A percentile compares a stretch with the other conserved stretches of the same genome.
Evolutionary conservation across 371 early-diverging fungal species (phyloP).

Genomic region (Syncephalastrum sp.): DNA sequence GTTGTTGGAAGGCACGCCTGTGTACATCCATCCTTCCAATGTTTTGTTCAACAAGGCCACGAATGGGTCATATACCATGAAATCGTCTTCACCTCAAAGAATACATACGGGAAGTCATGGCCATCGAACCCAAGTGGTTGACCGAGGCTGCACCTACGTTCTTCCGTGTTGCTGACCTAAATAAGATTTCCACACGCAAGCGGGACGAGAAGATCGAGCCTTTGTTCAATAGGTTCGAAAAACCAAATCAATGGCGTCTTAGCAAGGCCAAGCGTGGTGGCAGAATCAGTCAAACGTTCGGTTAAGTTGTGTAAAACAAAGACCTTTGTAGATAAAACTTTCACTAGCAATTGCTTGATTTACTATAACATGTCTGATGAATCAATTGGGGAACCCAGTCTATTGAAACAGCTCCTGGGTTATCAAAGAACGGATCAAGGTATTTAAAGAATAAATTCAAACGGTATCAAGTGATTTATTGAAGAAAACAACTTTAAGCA

Average conservation of each 20-base stretch:
- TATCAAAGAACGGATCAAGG: no score
- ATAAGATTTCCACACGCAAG: conserved; percentile 91
- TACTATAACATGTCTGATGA: no score
- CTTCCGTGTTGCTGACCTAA: conserved; percentile 90
- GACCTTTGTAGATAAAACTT: no score
- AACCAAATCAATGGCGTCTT: conserved; percentile 88
- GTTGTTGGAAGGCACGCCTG: conserved; percentile 94
- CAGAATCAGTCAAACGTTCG: conserved; percentile 80
- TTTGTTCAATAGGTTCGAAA: conserved; percentile 89
- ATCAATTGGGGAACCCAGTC: no score
- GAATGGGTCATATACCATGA: conserved; percentile 99
- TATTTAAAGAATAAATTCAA: no score
- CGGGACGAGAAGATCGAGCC: conserved; percentile 91
- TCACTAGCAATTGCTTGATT: no score
- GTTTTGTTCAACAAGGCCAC: conserved; percentile 93
- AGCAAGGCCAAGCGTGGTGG: conserved; percentile 73
- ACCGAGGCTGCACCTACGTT: conserved; percentile 96
- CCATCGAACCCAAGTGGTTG: conserved; percentile 97
- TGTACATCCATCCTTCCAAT: conserved; percentile 95
- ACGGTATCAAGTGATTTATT: background rate
- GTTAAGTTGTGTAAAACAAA: conserved; percentile 17
- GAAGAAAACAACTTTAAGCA: conserved; percentile 36
- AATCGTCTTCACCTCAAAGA: conserved; percentile 95
- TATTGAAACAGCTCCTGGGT: no score
- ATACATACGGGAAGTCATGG: conserved; percentile 96